Base-by-base conservation (phyloP, 352 stramenopile species). In the Phytophthora citricola region DNA sequence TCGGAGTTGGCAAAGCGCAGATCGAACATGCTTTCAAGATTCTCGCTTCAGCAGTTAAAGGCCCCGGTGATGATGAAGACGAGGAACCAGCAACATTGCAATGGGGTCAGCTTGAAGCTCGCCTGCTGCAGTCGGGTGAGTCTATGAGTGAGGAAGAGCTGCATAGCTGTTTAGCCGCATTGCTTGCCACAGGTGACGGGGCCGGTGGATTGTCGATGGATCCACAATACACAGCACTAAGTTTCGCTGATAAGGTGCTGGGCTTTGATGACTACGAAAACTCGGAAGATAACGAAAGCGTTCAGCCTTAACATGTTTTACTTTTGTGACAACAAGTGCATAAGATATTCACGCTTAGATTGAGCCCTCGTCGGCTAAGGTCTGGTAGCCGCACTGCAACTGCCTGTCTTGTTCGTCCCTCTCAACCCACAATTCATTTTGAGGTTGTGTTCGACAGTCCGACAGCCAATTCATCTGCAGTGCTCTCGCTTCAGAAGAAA, bases 221-320 rank as follows among this genome's bases (percentile, higher is more conserved):
- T 39, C 8, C 61, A 41, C 56, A 78, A 9, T 92, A 92, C 58
- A 81, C 83, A 4, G 78, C 85, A 12, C 50, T 85, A 22, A 85
- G 46, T 22, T 97, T 97, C 52, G 87, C 82, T 1, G 82, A 94
- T 59, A 90, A 96, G 38, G 76, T 97, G 0, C 73, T 97, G 2
- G 91, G 91, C 14, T 97, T 97, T 66, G 90, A 97, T 55, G 90
- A 96, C 70, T 94, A 92, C 53, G 79, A 92, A 7, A 48, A 68
- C 9, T 45, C 59, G 14, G 56, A 76, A 27, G 48, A 40, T 15
- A 50, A 39, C 2, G 47, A 46, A 45, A 40, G 1, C 10, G 20
- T 20, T 31, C 29, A 59, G 12, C 14, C 14, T 20, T 57, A 49
- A 65, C 12, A 32, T 56, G 14, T 48, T 55, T 36, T 50, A 2